phyloP scores from a whole-genome alignment of 1,284 basidiomycete genomes.

The Termitomyces sp. region DNA sequence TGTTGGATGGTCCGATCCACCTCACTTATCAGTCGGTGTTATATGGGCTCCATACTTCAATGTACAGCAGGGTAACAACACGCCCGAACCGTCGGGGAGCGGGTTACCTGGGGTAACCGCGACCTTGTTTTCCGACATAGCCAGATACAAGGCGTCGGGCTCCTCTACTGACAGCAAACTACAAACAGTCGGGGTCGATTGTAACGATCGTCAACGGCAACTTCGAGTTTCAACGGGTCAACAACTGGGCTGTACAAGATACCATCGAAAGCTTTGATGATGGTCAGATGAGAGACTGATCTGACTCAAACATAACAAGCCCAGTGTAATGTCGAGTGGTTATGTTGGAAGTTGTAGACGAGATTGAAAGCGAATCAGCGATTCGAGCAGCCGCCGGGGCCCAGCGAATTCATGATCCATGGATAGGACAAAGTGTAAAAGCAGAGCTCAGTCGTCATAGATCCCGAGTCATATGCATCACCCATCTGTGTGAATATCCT shows the following conservation, averaged over 20 bases:
- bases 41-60: neutral
- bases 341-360: neutral
- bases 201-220: neutral
- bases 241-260: slow-evolving; percentile 3
- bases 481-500: too few species aligned
- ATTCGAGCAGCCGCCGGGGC: neutral
- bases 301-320: neutral
- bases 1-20: neutral
- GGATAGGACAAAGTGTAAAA: too few species aligned
- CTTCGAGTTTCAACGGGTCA: slow-evolving; percentile 5
- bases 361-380: neutral
- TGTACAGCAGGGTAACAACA: neutral
- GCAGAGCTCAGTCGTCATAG: too few species aligned
- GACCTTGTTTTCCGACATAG: slow-evolving; percentile 3
- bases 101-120: neutral
- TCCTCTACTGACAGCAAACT: neutral
- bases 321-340: too few species aligned
- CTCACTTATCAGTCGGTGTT: neutral
- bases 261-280: neutral
- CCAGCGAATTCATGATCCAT: too few species aligned
- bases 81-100: slow-evolving; percentile 1
- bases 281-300: neutral
- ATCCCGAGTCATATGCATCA: too few species aligned
- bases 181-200: neutral
- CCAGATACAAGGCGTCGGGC: slow-evolving; percentile 1